Evolutionary conservation across 2,329 filamentous ascomycete genomes (phyloP), one percentile per base, ranked within the genome.

Genomic region (Cercospora zeae-maydis): DNA sequence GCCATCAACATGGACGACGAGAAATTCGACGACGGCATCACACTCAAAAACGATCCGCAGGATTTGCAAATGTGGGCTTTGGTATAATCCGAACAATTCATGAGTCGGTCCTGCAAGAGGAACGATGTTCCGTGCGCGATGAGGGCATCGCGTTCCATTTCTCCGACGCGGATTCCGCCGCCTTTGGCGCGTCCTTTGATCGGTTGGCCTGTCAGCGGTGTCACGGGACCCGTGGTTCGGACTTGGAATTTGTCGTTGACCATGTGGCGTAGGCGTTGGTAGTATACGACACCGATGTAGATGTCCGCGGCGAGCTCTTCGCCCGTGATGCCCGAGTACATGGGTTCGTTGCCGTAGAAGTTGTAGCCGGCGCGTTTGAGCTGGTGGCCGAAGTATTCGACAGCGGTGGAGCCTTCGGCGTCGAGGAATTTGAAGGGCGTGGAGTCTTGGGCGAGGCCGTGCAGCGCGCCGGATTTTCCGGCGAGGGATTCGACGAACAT

Each of bases 211-310:
- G 93, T 98, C 14, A 95, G 86, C 24, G 89, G 86, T 60, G 95
- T 95, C 47, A 97, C 89, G 0, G 93, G 93, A 60, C 95, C 95
- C 0, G 95, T 98, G 2, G 95, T 98, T 78, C 95, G 88, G 61
- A 98, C 95, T 78, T 99, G 95, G 83, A 91, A 99, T 79, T 99
- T 99, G 79, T 99, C 95, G 84, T 97, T 98, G 61, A 99, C 95
- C 95, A 99, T 99, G 88, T 99, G 95, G 76, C 95, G 85, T 65
- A 99, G 84, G 77, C 95, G 88, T 79, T 99, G 95, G 83, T 99
- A 99, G 83, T 98, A 98, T 65, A 99, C 95, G 10, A 97, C 88
- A 52, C 95, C 95, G 63, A 98, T 86, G 80, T 96, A 99, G 73
- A 99, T 98, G 75, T 99, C 95, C 6, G 92, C 93, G 19, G 88